Conservation (phyloP, 495 filamentous ascomycete species). For the Annulohypoxylon nitens region DNA sequence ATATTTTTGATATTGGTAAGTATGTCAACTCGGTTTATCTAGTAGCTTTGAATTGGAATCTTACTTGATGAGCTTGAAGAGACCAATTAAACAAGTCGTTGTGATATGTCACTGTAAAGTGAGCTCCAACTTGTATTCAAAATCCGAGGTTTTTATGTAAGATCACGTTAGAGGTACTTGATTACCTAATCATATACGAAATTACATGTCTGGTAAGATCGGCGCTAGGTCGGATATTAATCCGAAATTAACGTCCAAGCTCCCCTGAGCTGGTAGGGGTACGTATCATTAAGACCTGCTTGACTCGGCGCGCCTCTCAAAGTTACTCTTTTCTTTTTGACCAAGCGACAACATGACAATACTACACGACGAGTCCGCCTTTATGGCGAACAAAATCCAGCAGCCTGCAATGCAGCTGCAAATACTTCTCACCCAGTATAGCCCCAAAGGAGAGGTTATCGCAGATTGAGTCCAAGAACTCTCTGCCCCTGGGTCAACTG, state of each 20-base stretch:
- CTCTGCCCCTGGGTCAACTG: slow-evolving; percentile 54
- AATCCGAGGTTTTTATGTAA: too few relatives aligned
- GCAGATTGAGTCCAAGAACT: slow-evolving; percentile 62
- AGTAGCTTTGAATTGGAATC: too few relatives aligned
- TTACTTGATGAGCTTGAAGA: too few relatives aligned
- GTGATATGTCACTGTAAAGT: too few relatives aligned
- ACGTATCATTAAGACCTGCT: slow-evolving; percentile 16
- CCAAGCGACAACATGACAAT: slow-evolving; percentile 47
- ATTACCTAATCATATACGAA: not conserved
- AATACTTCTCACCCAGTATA: slow-evolving; percentile 63
- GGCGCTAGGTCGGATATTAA: slow-evolving; percentile 24
- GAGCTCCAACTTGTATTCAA: too few relatives aligned
- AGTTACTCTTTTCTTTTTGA: slow-evolving; percentile 16
- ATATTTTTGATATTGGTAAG: too few relatives aligned
- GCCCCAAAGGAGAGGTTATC: slow-evolving; percentile 81
- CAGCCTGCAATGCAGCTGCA: slow-evolving; percentile 49
- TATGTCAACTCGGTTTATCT: too few relatives aligned
- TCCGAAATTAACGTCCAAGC: slow-evolving; percentile 34
- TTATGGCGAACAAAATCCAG: slow-evolving; percentile 52
- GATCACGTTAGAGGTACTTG: not conserved
- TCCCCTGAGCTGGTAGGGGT: not conserved
- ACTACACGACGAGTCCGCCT: slow-evolving; percentile 39
- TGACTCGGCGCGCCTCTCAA: slow-evolving; percentile 26
- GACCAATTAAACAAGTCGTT: too few relatives aligned
- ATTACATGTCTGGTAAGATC: not conserved